These are phyloP conservation scores for Epichloe scottii DNA, from an alignment of 2,329 filamentous ascomycete genomes.

Conservation along the genomic window DNA sequence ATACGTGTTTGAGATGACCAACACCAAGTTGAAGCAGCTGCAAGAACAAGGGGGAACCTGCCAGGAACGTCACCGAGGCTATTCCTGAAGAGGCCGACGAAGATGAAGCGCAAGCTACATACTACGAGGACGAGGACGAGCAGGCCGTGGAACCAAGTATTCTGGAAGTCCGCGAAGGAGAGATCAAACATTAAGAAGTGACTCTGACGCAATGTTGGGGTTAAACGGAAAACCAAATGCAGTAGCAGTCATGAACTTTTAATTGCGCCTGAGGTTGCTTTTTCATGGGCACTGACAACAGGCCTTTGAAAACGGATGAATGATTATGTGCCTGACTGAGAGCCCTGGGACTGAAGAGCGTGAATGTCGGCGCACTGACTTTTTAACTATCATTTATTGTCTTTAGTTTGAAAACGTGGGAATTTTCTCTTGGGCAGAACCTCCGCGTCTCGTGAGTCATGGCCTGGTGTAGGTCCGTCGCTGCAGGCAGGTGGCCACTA, in stretches of 20 bases:
- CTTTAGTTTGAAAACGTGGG: no score
- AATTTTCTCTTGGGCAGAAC: no score
- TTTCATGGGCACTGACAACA: no score
- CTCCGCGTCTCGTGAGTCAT: not conserved
- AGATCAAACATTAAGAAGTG: not conserved
- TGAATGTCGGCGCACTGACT: no score
- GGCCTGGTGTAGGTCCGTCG: no score
- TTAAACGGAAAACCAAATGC: not conserved
- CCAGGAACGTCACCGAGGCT: conserved; percentile 10
- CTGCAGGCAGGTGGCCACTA: no score
- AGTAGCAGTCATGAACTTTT: no score
- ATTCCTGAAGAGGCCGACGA: conserved; percentile 17
- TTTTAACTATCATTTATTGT: no score
- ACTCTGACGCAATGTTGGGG: not conserved
- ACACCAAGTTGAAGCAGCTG: conserved; percentile 41
- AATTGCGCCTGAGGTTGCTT: no score
- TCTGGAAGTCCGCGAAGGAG: conserved; percentile 21
- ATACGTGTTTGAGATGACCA: conserved; percentile 95
- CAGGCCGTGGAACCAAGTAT: conserved; percentile 22
- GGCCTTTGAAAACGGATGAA: no score
- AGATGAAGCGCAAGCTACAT: conserved; percentile 17
- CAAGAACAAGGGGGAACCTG: conserved; percentile 22
- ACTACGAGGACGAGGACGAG: conserved; percentile 19
- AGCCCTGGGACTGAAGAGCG: no score
- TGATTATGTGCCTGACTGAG: no score